Evolutionary conservation across 208 protist genomes (phyloP), one percentile per base, ranked within the genome.

Genomic region (Naegleria lovaniensis): DNA sequence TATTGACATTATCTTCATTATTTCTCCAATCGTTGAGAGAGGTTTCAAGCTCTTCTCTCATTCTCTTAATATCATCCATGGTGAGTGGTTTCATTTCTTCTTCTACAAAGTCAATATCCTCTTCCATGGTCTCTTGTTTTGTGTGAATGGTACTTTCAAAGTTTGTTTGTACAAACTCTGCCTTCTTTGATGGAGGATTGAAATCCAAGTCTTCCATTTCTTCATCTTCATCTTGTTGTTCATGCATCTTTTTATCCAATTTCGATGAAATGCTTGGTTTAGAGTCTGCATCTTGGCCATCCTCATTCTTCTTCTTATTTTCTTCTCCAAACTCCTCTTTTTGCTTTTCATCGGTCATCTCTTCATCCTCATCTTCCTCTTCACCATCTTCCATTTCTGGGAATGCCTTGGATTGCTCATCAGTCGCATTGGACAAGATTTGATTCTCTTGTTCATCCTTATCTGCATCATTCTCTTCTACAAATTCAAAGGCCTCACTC

Each of bases 401-500:
- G 40, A 90, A 90, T 76, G 84, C 48, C n/a, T 91, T 91, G 0
- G 36, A n/a, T 91, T 93, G 91, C 86, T 90, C 33, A 67, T 93
- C 90, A 48, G 90, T 94, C 9, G 93, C 92, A 51, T 88, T 84
- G 11, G 90, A 92, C 1, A 94, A 91, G 38, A 59, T 87, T 92
- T 79, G 88, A 48, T 91, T 5, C 11, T 83, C 15, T 43, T 90
- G 16, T 75, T 89, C 2, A 40, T 94, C 91, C 5, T 91, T 91
- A 13, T 93, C 92, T 13, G 83, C 92, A 1, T 91, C 90, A 67
- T 90, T 91, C 52, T 94, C 90, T 39, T 88, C 58, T n/a, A 93
- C 91, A 16, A 86, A 84, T 76, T 95, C 95, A 85, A 95, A 94
- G 0, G 93, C 93, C 0, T 95, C 95, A 0, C 92, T 95, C 93